Conservation (phyloP, 169 alveolate species). For the Eimeria falciformis region DNA sequence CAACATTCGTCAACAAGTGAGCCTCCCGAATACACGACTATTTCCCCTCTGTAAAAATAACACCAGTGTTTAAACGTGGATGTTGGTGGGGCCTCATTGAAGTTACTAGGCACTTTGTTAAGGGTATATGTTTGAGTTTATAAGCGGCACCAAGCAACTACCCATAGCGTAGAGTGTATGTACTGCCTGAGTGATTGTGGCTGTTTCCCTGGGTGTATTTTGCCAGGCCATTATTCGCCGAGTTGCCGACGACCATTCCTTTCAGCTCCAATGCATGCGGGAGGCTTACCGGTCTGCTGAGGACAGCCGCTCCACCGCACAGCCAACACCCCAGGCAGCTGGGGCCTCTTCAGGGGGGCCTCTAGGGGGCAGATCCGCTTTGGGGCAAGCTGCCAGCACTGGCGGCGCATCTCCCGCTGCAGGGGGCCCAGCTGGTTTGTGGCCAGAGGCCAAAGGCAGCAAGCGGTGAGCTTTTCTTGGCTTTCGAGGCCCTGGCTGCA, state of each 20-base stretch:
- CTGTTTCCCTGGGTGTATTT: too few relatives aligned
- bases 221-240: conserved; percentile 31
- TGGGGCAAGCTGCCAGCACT: neutral
- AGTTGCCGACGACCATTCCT: conserved; percentile 13
- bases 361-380: neutral
- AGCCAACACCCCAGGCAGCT: neutral
- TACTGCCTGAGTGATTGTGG: too few relatives aligned
- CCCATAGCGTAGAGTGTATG: too few relatives aligned
- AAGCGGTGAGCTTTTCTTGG: neutral
- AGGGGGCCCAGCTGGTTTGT: neutral
- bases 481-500: neutral
- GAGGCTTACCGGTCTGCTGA: neutral
- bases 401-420: neutral
- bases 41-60: too few relatives aligned
- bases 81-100: too few relatives aligned
- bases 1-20: neutral
- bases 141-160: neutral
- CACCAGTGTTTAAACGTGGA: too few relatives aligned
- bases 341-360: neutral
- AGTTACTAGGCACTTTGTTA: neutral
- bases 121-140: neutral
- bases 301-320: neutral
- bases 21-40: too few relatives aligned
- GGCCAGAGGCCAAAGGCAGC: neutral
- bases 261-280: conserved; percentile 1